These are phyloP conservation scores for Heritiera littoralis DNA, from an alignment of 345 rosid genomes.

Conservation along the genomic window DNA sequence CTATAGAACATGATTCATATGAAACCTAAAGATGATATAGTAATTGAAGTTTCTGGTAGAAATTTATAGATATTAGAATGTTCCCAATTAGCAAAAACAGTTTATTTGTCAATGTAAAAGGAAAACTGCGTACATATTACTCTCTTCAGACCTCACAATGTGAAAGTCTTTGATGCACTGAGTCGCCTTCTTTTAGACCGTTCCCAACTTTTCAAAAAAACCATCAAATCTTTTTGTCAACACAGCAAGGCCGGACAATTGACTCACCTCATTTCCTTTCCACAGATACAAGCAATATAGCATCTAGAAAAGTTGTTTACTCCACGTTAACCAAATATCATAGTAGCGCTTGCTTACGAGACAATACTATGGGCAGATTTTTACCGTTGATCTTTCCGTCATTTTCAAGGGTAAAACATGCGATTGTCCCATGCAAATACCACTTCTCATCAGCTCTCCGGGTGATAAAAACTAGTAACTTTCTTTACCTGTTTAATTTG, in stretches of 20 bases:
- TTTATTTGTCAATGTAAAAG: no score
- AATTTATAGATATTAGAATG: background rate
- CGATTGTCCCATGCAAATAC: background rate
- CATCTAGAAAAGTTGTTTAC: background rate
- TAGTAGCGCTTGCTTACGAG: background rate
- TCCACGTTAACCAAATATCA: background rate
- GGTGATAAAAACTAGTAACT: background rate
- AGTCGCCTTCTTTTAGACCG: no score
- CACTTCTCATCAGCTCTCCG: background rate
- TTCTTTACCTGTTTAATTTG: background rate
- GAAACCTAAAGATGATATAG: background rate
- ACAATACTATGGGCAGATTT: background rate
- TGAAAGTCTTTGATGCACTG: no score
- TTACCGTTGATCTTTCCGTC: background rate
- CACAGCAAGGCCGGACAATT: background rate
- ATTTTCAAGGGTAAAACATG: background rate
- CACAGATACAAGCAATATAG: background rate
- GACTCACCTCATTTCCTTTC: background rate
- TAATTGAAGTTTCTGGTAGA: background rate
- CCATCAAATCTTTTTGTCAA: background rate
- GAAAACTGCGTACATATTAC: no score
- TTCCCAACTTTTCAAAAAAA: background rate
- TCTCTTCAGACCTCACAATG: no score
- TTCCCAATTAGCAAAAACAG: background rate
- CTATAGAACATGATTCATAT: background rate